Percentiles rank a stretch among this genome's conserved stretches.
These are phyloP conservation scores for Stephanocyclus meneghinianus DNA, from an alignment of 352 stramenopile species.

Conservation along the genomic window DNA sequence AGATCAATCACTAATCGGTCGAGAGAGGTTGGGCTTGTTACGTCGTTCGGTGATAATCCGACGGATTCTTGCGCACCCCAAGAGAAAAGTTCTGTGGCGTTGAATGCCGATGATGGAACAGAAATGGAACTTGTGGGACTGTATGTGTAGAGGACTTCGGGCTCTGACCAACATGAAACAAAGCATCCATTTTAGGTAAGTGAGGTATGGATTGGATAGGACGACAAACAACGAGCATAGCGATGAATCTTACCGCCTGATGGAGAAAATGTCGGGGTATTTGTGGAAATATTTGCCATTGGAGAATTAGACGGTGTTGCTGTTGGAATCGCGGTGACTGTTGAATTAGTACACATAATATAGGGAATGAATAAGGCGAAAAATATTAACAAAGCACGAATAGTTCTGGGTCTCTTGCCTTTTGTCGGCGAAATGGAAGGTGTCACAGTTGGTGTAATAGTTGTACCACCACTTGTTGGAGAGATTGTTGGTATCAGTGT, in stretches of 20 bases:
- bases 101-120: background rate
- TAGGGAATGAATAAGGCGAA: background rate
- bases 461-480: constrained; percentile 2
- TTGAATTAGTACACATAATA: background rate
- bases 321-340: background rate
- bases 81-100: background rate
- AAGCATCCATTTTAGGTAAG: no score
- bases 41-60: background rate
- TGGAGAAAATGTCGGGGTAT: background rate
- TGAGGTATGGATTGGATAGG: no score
- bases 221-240: no score
- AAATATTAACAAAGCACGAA: background rate
- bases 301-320: background rate
- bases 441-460: constrained; percentile 1
- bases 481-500: constrained; percentile 14
- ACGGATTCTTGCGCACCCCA: constrained; percentile 16
- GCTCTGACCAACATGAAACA: no score
- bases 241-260: background rate
- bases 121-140: background rate
- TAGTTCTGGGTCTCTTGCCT: background rate
- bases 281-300: background rate
- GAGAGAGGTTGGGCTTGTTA: background rate
- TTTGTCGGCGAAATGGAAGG: constrained; percentile 2
- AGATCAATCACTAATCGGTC: constrained; percentile 10
- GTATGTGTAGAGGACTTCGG: background rate